Evolutionary conservation across 2,329 filamentous ascomycete species (phyloP), one percentile per base, ranked within the genome.

Genomic region (Bretziella fagacearum): DNA sequence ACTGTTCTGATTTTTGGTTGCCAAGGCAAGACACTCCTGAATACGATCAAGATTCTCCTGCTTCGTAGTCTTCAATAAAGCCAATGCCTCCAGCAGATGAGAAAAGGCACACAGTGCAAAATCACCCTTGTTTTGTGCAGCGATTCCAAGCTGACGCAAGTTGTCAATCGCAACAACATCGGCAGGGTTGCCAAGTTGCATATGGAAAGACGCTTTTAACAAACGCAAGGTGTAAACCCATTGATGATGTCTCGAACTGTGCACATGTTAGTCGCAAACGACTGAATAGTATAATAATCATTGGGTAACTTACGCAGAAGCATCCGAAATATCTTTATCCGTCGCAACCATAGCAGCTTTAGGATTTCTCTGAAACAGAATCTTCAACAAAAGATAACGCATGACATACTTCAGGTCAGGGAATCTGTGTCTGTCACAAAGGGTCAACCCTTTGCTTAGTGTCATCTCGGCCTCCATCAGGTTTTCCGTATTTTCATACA

Each of bases 161-260:
- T 84, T 81, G 17, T 84, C 78, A 2, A 85, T 62, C 0, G 78
- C 70, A 41, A 74, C 67, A 1, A 69, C 66, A 50, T 87, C 83
- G 10, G 73, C 69, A 7, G 71, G 67, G 36, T 65, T 73, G 3
- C 71, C 67, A 40, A 70, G 67, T 54, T 82, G 72, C 43, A 84
- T 63, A 50, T 80, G 74, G 39, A 86, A 71, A 0, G 79, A 75
- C 0, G 79, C 74, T 53, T 83, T 81, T 11, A 87, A 62, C 39
- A 89, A 76, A 6, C 81, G 76, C 55, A 87, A 81, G 0, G 79
- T 79, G 57, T 87, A 89, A 13, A 79, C 69, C 83, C 83, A 89
- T 43, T 77, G 71, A 6, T 71, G 65, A 54, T 82, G 78, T 56
- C 78, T 75, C 55, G 76, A 78, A 29, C 67, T 74, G 51, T 10